phyloP scores from a whole-genome alignment of 345 rosid genomes.

The Sisymbrium altissimum region DNA sequence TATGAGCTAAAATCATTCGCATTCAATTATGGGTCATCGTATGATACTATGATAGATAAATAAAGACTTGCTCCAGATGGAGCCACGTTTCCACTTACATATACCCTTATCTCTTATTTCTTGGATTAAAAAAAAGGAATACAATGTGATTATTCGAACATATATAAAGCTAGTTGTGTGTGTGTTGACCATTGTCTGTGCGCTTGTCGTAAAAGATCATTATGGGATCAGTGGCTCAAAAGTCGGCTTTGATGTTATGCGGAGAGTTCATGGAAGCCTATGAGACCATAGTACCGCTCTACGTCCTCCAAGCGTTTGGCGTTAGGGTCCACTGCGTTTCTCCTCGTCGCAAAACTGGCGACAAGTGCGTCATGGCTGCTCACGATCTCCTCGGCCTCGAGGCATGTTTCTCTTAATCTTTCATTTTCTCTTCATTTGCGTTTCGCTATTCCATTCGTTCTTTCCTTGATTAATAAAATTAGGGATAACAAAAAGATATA shows the following conservation, averaged over 20 bases:
- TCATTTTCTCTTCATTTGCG: constrained; percentile 1
- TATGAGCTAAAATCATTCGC: neutral
- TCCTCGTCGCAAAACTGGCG: constrained; percentile 42
- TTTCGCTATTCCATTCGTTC: neutral
- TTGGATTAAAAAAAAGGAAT: neutral
- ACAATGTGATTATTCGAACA: neutral
- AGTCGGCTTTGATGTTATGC: constrained; percentile 45
- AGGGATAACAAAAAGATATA: neutral
- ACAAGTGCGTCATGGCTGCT: constrained; percentile 46
- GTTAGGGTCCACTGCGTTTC: constrained; percentile 48
- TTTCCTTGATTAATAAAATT: neutral
- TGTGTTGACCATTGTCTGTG: neutral
- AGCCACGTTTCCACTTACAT: neutral
- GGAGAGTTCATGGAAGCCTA: constrained; percentile 63
- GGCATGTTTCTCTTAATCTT: constrained; percentile 31
- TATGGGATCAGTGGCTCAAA: constrained; percentile 39
- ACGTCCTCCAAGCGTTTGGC: constrained; percentile 46
- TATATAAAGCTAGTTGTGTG: neutral
- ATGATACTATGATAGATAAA: neutral
- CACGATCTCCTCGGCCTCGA: constrained; percentile 49
- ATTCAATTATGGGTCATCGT: neutral
- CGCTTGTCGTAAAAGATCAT: neutral
- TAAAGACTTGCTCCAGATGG: neutral
- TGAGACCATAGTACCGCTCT: constrained; percentile 43
- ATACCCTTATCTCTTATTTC: neutral